phyloP scores from a whole-genome alignment of 2,329 filamentous ascomycete species.

The Xylariaceae sp. region DNA sequence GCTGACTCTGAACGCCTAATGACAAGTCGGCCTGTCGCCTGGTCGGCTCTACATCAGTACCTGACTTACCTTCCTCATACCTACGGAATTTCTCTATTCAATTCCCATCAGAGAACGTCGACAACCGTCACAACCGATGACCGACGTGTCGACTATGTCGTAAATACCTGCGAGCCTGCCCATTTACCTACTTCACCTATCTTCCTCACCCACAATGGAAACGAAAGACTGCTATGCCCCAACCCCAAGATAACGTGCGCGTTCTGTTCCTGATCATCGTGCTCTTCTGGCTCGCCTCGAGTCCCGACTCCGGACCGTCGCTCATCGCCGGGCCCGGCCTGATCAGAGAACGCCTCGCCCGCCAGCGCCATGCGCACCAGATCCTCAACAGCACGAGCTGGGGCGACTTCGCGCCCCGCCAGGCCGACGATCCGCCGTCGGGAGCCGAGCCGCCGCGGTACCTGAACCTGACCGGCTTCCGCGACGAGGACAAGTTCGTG shows the following conservation, averaged over 20 bases:
- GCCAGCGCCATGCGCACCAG: constrained; percentile 43
- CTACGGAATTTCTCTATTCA: no score
- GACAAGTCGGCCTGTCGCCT: no score
- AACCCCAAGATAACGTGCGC: constrained; percentile 37
- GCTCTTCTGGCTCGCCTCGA: constrained; percentile 37
- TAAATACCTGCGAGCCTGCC: no score
- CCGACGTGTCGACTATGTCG: no score
- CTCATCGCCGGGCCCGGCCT: constrained; percentile 35
- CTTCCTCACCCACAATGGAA: constrained; percentile 16
- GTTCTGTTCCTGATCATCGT: constrained; percentile 36
- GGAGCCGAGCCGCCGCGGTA: constrained; percentile 33
- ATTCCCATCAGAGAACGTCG: no score
- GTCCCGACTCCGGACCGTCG: constrained; percentile 32
- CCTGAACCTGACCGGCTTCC: constrained; percentile 71
- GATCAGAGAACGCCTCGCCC: constrained; percentile 38
- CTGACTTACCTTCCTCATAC: no score
- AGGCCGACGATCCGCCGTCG: constrained; percentile 18
- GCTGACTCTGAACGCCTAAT: no score
- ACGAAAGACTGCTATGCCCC: constrained; percentile 34
- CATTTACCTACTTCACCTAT: not conserved
- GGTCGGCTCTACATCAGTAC: no score
- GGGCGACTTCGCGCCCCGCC: constrained; percentile 50
- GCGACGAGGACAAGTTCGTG: constrained; percentile 63
- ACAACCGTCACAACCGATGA: no score
- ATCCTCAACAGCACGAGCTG: constrained; percentile 49